Evolutionary conservation across 2,329 filamentous ascomycete species (phyloP).

Genomic region (Penicillium psychrosexuale): DNA sequence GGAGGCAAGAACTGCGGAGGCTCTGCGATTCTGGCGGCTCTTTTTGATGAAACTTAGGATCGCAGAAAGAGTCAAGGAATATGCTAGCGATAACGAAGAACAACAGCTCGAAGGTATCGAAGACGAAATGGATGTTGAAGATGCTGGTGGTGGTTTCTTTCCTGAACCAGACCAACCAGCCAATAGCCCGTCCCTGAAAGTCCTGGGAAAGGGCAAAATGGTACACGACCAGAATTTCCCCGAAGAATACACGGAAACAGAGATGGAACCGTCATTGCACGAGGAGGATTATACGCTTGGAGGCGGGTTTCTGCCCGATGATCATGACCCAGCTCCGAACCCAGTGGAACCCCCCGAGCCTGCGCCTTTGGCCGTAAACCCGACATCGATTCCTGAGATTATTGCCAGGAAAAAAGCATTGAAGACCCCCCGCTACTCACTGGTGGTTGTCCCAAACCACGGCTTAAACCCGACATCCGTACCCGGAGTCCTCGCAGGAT

Average conservation of each 20-base stretch:
- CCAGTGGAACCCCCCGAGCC: background rate
- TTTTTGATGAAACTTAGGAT: conserved; percentile 65
- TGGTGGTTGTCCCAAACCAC: conserved; percentile 32
- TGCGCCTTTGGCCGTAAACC: background rate
- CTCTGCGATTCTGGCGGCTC: conserved; percentile 58
- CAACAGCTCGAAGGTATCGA: conserved; percentile 39
- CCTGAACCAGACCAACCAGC: conserved; percentile 29
- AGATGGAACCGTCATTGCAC: too few relatives aligned
- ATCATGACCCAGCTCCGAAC: background rate
- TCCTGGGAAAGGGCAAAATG: background rate
- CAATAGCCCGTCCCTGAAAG: background rate
- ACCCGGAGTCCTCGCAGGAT: conserved; percentile 11
- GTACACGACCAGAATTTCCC: background rate
- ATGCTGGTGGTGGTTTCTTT: conserved; percentile 40
- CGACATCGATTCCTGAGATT: background rate
- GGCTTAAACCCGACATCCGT: background rate
- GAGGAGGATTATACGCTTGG: background rate
- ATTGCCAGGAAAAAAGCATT: background rate
- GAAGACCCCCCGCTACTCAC: conserved; percentile 25
- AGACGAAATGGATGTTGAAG: conserved; percentile 33
- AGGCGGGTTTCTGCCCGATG: conserved; percentile 9
- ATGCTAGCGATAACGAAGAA: conserved; percentile 40
- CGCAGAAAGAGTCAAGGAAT: conserved; percentile 66
- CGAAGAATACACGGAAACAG: background rate
- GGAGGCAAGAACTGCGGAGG: conserved; percentile 50